phyloP scores from a whole-genome alignment of 495 filamentous ascomycete genomes.

The Hyphodiscus hymeniophilus region DNA sequence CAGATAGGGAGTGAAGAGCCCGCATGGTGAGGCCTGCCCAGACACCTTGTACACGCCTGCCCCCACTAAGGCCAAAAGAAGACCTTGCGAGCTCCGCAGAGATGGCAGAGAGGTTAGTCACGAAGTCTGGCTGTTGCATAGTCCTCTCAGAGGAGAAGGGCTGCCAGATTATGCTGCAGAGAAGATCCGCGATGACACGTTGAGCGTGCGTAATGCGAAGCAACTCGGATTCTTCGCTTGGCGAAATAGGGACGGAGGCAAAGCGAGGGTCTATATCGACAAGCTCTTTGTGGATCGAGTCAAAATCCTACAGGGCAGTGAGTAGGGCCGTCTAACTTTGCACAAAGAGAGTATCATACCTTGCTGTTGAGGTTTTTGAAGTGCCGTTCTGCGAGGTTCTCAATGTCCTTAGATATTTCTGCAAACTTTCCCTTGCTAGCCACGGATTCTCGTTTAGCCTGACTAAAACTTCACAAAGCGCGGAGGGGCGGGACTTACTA shows the following conservation, averaged over 20 bases:
- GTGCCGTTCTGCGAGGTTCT: slow-evolving; percentile 8
- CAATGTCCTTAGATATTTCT: slow-evolving; percentile 8
- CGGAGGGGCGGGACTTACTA: slow-evolving; percentile 16
- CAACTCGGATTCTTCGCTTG: slow-evolving; percentile 6
- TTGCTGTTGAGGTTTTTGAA: slow-evolving; percentile 9
- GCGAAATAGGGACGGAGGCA: slow-evolving; percentile 11
- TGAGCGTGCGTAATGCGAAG: slow-evolving; percentile 14
- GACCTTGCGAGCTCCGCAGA: slow-evolving; percentile 6
- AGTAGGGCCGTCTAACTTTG: neutral
- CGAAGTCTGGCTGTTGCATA: neutral
- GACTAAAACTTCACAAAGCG: neutral
- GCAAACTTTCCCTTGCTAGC: slow-evolving; percentile 9
- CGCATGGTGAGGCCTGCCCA: slow-evolving; percentile 14
- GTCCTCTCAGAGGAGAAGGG: slow-evolving; percentile 17
- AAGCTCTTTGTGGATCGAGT: slow-evolving; percentile 11
- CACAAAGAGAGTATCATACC: slow-evolving; percentile 3
- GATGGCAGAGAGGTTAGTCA: slow-evolving; percentile 6
- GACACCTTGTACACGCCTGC: slow-evolving; percentile 2
- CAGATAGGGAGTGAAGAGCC: slow-evolving; percentile 7
- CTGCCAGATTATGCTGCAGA: slow-evolving; percentile 14
- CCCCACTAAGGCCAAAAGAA: slow-evolving; percentile 1
- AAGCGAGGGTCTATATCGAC: slow-evolving; percentile 6
- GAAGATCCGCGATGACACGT: slow-evolving; percentile 8
- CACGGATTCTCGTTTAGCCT: neutral
- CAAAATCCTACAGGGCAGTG: slow-evolving; percentile 2